Evolutionary conservation across 73 alveolate genomes (phyloP).

Genomic region (Diophrys sp.): DNA sequence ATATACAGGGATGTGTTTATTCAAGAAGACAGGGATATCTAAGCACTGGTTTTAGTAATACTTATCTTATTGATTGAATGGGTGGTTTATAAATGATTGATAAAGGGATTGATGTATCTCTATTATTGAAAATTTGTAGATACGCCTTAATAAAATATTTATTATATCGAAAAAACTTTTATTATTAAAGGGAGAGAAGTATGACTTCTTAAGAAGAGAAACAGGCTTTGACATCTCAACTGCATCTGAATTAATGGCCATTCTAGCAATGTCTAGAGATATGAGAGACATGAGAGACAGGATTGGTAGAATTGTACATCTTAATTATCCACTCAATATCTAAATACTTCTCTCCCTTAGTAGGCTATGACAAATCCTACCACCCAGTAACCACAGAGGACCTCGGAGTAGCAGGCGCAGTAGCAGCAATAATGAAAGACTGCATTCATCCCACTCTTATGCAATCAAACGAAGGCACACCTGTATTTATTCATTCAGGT

Average conservation of each 20-base stretch:
- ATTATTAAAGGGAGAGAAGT: too few relatives aligned
- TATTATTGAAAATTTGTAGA: too few relatives aligned
- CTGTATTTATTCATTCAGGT: slow-evolving; percentile 42
- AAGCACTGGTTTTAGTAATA: too few relatives aligned
- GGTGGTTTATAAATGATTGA: too few relatives aligned
- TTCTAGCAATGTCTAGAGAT: slow-evolving; percentile 38
- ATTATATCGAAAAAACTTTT: too few relatives aligned
- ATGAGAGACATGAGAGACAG: slow-evolving; percentile 26
- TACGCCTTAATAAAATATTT: too few relatives aligned
- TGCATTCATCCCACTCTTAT: slow-evolving; percentile 47
- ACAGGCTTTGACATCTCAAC: slow-evolving; percentile 42
- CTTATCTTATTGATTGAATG: too few relatives aligned
- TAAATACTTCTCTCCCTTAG: slow-evolving; percentile 1
- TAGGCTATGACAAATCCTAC: slow-evolving; percentile 28
- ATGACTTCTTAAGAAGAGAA: slow-evolving; percentile 21
- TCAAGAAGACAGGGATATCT: too few relatives aligned
- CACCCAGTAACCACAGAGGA: slow-evolving; percentile 57
- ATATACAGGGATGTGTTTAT: too few relatives aligned
- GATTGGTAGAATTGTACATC: not conserved
- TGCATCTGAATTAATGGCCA: slow-evolving; percentile 54
- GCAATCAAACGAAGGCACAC: slow-evolving; percentile 56
- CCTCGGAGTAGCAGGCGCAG: slow-evolving; percentile 50
- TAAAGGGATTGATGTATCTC: too few relatives aligned
- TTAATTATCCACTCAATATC: too few relatives aligned
- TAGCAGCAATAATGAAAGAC: slow-evolving; percentile 49